Evolutionary conservation across 805 yeast genomes (phyloP), one percentile per base, ranked within the genome.

Genomic region (Myxozyma udenii): DNA sequence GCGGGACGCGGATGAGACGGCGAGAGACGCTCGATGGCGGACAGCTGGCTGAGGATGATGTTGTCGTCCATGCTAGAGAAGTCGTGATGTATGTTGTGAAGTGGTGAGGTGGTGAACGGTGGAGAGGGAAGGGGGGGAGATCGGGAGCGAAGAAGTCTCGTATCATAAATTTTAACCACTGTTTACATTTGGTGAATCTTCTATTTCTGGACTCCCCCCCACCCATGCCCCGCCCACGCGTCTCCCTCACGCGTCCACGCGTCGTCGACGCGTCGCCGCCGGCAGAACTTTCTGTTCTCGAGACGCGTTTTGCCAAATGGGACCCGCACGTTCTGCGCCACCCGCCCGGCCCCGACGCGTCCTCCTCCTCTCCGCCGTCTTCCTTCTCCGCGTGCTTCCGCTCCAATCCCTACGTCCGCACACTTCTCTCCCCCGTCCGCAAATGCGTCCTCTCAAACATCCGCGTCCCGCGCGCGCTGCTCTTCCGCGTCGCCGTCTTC

Each of bases 1-100:
- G 67, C 65, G 0, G 83, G 80, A 50, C 78, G 79, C 25, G 75
- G 75, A 56, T 77, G 75, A 35, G 61, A 28, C 4, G 58, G 14
- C 11, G 58, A 49, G 45, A 44, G 46, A 32, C 47, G 36, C 47
- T 44, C 46, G 42, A 54, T 44, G 39, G 49, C 44, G 7, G 43
- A 24, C 23, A 46, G 44, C 25, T 46, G 48, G 23, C 44, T 44
- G 42, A 44, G 28, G 22, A 44, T 44, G 19, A 50, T 40, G 16
- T 50, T 44, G 33, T 50, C 53, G n/a, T 41, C 30, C 14, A 12
- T 33, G 37, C n/a, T 11, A 12, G n/a, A 33, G 5, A 7, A 9
- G 23, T 5, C 6, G 4, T 5, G 5, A 19, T 14, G 4, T 7
- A 3, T 5, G 14, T 5, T 4, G 18, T 14, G 4, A 3, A 11